Evolutionary conservation across 2,329 filamentous ascomycete genomes (phyloP).

Genomic region (Colletotrichum lentis): DNA sequence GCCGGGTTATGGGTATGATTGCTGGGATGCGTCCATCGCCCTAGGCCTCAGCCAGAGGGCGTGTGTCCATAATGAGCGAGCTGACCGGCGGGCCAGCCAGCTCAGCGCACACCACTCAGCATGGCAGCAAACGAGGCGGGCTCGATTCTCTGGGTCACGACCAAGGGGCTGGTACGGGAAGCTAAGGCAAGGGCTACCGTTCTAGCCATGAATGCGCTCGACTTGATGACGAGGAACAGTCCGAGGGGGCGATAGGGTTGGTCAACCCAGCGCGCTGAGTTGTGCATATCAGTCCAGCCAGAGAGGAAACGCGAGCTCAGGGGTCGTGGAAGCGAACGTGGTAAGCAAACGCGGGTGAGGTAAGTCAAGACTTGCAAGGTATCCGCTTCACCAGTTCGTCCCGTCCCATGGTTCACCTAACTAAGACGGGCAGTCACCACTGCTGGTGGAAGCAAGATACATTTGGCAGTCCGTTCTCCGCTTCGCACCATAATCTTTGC

Average conservation of each 20-base stretch:
- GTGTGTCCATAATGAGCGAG: not conserved
- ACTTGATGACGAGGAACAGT: not conserved
- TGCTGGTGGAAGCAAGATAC: constrained; percentile 4
- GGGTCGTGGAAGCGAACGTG: not conserved
- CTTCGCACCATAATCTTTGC: not conserved
- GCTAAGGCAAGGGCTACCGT: constrained; percentile 17
- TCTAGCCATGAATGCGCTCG: constrained; percentile 7
- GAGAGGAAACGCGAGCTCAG: constrained; percentile 13
- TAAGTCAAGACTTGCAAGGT: constrained; percentile 11
- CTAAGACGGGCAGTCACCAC: not conserved
- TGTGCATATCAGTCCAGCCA: not conserved
- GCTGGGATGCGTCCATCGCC: not conserved
- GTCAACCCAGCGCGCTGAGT: not conserved
- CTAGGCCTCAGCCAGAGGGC: not conserved
- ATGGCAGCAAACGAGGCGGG: not conserved
- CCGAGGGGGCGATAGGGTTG: not conserved
- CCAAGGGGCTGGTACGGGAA: constrained; percentile 2
- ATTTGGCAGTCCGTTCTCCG: not conserved
- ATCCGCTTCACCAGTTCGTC: constrained; percentile 17
- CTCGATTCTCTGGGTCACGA: constrained; percentile 2
- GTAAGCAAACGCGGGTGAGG: not conserved
- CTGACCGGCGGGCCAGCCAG: constrained; percentile 3
- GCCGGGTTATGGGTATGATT: constrained; percentile 30
- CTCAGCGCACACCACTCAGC: constrained; percentile 5
- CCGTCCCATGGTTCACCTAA: constrained; percentile 13